Conservation (phyloP, 192 early-diverging fungal genomes). For the Backusella psychrophila region DNA sequence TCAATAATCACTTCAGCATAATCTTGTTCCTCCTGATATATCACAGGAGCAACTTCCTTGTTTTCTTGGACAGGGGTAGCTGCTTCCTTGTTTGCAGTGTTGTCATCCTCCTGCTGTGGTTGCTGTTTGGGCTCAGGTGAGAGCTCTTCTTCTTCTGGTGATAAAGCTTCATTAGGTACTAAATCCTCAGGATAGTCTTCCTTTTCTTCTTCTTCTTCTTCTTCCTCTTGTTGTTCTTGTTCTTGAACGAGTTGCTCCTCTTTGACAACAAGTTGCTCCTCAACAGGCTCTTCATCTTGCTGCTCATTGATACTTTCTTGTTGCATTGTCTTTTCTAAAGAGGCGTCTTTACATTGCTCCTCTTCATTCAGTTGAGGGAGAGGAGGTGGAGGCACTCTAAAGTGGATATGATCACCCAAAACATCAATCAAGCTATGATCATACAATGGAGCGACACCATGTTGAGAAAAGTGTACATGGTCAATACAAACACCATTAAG, state of each 20-base stretch:
- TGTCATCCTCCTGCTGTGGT: not conserved
- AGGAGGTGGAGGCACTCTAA: constrained; percentile 29
- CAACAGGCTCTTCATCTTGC: not conserved
- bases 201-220: constrained; percentile 4
- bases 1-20: constrained; percentile 54
- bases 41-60: not conserved
- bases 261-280: not conserved
- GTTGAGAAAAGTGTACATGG: constrained; percentile 34
- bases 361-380: not conserved
- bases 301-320: not conserved
- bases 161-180: not conserved
- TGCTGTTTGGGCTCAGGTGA: not conserved
- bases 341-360: not conserved
- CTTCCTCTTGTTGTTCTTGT: not conserved
- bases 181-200: not conserved
- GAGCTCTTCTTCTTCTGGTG: constrained; percentile 5
- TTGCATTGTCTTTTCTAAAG: not conserved
- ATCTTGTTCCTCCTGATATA: constrained; percentile 16
- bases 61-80: not conserved
- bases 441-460: constrained; percentile 32
- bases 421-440: constrained; percentile 44
- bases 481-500: constrained; percentile 49
- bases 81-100: not conserved
- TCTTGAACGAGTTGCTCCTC: constrained; percentile 10
- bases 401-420: constrained; percentile 45